Evolutionary conservation across 306 rosid genomes (phyloP), one percentile per base, ranked within the genome.

Genomic region (Spatholobus suberectus): DNA sequence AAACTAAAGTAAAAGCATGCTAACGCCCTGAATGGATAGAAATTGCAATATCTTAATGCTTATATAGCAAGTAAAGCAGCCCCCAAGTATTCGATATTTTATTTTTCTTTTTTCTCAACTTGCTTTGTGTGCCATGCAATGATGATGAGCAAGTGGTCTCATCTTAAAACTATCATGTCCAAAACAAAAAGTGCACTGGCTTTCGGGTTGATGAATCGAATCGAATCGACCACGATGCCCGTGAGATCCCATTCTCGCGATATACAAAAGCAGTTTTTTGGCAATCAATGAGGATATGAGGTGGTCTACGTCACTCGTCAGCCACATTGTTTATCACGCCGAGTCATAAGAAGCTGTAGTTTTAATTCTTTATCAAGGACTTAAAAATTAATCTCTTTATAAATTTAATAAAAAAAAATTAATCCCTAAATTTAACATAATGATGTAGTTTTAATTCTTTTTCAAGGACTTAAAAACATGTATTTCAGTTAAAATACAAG

Each of bases 111-210:
- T 46, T 47, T 14, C 10, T 27, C 52, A 51, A 79, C 69, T 69
- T 54, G 75, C 75, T 35, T 46, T 54, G 47, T 26, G 70, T 54
- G 70, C 34, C 59, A 23, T 54, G 17, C 27, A 20, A 57, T 52
- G 27, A 79, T 68, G 75, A 51, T 14, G 4, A 32, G 14, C 26
- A 51, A 35, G 52, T 66, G 82, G 74, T 23, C 63, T 44, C 63
- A 46, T 5, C 61, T 18, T 17, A 58, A 38, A 73, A 49, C 26
- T 10, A 27, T 11, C 73, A 46, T 63, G 18, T 26, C 34, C 47
- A 65, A 49, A 47, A 78, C 47, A 65, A 49, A 47, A 78, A 63
- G 35, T 62, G 59, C 61, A 62, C 23, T 29, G 7, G 21, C 43
- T 61, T 44, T 62, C 2, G 32, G 38, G 40, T 24, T 40, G 27